Base-by-base conservation (phyloP, 129 eudicot genomes). In the Centella asiatica region DNA sequence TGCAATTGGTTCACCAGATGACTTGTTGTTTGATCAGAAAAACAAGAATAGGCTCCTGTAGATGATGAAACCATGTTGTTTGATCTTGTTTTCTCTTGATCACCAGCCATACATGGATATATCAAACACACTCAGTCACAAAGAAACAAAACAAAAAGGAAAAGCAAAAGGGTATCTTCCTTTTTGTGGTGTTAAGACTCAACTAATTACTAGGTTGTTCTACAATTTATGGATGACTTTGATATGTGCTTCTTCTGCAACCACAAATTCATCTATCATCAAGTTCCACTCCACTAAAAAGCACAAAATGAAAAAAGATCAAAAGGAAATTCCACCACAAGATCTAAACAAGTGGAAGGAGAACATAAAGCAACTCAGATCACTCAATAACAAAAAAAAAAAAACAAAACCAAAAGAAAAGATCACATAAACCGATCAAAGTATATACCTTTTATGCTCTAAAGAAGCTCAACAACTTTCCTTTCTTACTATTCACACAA, bases 21-120 rank as follows among this genome's bases (percentile, higher is more conserved):
- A 25, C 33, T 53, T 26, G 56, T 51, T 8, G 77, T 23, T 5
- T 31, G 74, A 64, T 69, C 74, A 49, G 77, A 50, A 46, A 46
- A 78, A 54, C 75, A 78, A 51, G 66, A 68, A 4, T 20, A 58
- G 6, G 24, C 63, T 19, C 71, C 78, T 6, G 72, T 50, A 13
- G 68, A 29, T 5, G 76, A 64, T 28, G 66, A 42, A 22, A 51
- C 83, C 83, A 78, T 78, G 59, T 47, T 57, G 50, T 46, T 59
- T 58, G 63, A 58, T 57, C 77, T 61, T 61, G 62, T 27, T 57
- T 59, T 76, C 23, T 71, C 77, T 65, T 67, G 67, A 47, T 62
- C 69, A 44, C 59, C 44, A 39, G 64, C 77, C 78, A 72, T 73
- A 57, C 66, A 68, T 48, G 36, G 19, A 42, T 42, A n/a, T n/a